These are phyloP conservation scores for Guyanaporus albipodus DNA, from an alignment of 768 basidiomycete species.

Conservation along the genomic window DNA sequence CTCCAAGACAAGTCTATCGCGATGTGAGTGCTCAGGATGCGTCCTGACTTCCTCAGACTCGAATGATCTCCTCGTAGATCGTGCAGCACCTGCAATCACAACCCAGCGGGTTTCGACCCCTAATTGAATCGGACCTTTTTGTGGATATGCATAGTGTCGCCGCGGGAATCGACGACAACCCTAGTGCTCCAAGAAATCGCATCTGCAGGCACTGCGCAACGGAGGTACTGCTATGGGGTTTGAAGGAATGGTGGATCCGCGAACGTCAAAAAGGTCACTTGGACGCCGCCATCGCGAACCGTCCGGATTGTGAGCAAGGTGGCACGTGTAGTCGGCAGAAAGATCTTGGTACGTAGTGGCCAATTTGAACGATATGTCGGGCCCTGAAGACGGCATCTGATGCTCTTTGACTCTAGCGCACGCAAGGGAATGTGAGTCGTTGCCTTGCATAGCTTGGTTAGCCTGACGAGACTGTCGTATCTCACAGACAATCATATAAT, in stretches of 20 bases:
- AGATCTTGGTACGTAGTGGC: slow-evolving; percentile 52
- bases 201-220: slow-evolving; percentile 73
- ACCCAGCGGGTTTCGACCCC: slow-evolving; percentile 57
- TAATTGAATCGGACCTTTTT: slow-evolving; percentile 71
- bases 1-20: slow-evolving; percentile 70
- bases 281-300: slow-evolving; percentile 49
- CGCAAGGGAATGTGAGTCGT: slow-evolving; percentile 65
- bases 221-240: slow-evolving; percentile 70
- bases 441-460: not conserved
- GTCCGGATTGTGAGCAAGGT: slow-evolving; percentile 70
- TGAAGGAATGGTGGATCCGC: slow-evolving; percentile 80
- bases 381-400: slow-evolving; percentile 7
- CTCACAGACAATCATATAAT: slow-evolving; percentile 41
- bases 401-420: slow-evolving; percentile 44
- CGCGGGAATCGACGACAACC: slow-evolving; percentile 52
- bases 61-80: slow-evolving; percentile 43
- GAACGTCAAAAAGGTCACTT: slow-evolving; percentile 69
- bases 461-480: slow-evolving; percentile 4
- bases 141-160: slow-evolving; percentile 60
- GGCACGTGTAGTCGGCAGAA: slow-evolving; percentile 55
- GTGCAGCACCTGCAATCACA: slow-evolving; percentile 55
- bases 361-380: not conserved
- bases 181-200: slow-evolving; percentile 52
- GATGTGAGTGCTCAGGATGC: slow-evolving; percentile 45
- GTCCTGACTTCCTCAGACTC: not conserved